Evolutionary conservation across 805 yeast species (phyloP).

Genomic region (Cyberlindnera japonica): DNA sequence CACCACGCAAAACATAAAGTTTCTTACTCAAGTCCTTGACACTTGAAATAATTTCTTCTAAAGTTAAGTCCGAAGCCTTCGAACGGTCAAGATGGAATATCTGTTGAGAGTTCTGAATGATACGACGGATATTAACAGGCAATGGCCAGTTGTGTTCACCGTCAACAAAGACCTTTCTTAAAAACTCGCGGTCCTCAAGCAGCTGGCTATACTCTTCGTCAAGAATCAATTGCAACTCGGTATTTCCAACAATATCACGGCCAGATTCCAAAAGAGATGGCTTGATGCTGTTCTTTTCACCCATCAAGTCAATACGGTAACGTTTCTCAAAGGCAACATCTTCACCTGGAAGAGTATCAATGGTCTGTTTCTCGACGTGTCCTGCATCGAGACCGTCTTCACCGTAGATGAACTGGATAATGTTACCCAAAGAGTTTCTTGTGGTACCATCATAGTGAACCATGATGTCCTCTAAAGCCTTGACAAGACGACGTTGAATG

Average conservation of each 20-base stretch:
- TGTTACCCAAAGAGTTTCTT: slow-evolving; percentile 94
- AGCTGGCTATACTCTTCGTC: slow-evolving; percentile 86
- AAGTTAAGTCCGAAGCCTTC: slow-evolving; percentile 84
- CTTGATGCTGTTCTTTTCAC: slow-evolving; percentile 54
- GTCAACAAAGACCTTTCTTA: slow-evolving; percentile 82
- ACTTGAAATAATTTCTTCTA: slow-evolving; percentile 71
- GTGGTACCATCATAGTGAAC: slow-evolving; percentile 98
- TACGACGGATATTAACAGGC: slow-evolving; percentile 95
- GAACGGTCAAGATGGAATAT: slow-evolving; percentile 91
- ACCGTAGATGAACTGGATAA: slow-evolving; percentile 95
- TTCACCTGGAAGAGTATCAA: slow-evolving; percentile 94
- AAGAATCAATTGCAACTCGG: slow-evolving; percentile 71
- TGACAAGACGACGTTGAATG: slow-evolving; percentile 95
- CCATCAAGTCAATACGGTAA: slow-evolving; percentile 84
- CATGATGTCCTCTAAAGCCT: slow-evolving; percentile 95
- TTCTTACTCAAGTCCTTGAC: slow-evolving; percentile 67
- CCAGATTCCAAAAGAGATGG: slow-evolving; percentile 84
- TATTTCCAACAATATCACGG: slow-evolving; percentile 84
- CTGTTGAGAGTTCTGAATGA: slow-evolving; percentile 93
- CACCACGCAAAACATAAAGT: slow-evolving; percentile 79
- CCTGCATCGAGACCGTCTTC: slow-evolving; percentile 99
- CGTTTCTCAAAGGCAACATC: slow-evolving; percentile 77
- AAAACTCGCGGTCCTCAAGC: slow-evolving; percentile 66
- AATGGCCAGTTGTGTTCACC: slow-evolving; percentile 98
- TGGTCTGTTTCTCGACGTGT: slow-evolving; percentile 92